Percentiles rank a stretch among this genome's conserved stretches.
phyloP scores from a whole-genome alignment of 225 moss, liverwort and hornwort genomes.

The Marchantia paleacea region DNA sequence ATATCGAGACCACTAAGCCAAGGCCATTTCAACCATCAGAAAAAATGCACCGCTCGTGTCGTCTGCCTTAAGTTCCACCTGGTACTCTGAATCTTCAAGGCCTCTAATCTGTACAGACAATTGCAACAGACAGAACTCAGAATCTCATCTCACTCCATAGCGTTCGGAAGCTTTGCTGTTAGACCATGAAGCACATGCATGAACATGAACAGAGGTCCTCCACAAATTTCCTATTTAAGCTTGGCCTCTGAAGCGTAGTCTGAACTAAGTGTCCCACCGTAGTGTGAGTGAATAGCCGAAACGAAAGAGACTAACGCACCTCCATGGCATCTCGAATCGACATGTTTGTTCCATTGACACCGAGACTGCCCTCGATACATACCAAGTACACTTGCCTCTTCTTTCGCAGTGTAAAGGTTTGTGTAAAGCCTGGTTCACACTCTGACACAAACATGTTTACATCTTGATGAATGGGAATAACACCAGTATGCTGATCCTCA shows the following conservation, averaged over 20 bases:
- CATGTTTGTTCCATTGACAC: slow-evolving; percentile 52
- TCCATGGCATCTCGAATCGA: slow-evolving; percentile 70
- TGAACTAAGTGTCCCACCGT: too few species aligned
- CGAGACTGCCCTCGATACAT: slow-evolving; percentile 71
- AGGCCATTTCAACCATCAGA: slow-evolving; percentile 77
- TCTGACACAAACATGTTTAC: slow-evolving; percentile 72
- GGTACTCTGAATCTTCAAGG: slow-evolving; percentile 39
- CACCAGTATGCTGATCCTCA: slow-evolving; percentile 64
- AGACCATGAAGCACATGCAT: too few species aligned
- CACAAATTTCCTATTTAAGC: too few species aligned
- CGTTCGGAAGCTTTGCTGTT: too few species aligned
- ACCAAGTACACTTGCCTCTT: slow-evolving; percentile 76
- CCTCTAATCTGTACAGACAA: slow-evolving; percentile 54
- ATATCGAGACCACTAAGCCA: slow-evolving; percentile 32
- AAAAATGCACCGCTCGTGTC: slow-evolving; percentile 65
- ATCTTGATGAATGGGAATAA: slow-evolving; percentile 86
- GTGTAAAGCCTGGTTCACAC: slow-evolving; percentile 57
- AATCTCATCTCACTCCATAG: too few species aligned
- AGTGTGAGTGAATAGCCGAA: too few species aligned
- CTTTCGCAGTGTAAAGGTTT: slow-evolving; percentile 54
- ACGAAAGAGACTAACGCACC: slow-evolving; percentile 31
- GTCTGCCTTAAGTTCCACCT: slow-evolving; percentile 61
- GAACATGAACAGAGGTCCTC: too few species aligned
- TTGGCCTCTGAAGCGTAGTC: neutral
- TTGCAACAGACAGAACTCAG: neutral